phyloP scores from a whole-genome alignment of 768 basidiomycete genomes.

The Termitomyces sp. region DNA sequence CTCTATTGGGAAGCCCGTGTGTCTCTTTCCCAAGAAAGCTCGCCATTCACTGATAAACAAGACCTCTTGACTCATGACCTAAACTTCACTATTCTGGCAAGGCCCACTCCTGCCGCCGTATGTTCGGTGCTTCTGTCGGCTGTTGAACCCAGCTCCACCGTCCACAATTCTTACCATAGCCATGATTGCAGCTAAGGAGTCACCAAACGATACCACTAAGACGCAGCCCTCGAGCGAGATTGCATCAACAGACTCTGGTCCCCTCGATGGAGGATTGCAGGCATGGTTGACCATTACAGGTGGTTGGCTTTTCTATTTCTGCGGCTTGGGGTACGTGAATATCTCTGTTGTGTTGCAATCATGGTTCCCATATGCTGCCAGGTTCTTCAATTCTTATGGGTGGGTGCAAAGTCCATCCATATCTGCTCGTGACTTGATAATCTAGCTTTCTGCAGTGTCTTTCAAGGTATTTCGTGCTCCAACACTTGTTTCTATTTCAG shows the following conservation, averaged over 20 bases:
- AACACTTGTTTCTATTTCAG: background rate
- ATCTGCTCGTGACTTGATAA: background rate
- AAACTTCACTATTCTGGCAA: background rate
- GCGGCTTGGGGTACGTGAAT: constrained; percentile 16
- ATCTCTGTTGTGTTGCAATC: background rate
- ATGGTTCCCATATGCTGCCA: background rate
- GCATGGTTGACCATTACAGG: constrained; percentile 18
- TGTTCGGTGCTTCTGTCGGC: background rate
- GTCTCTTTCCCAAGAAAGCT: background rate
- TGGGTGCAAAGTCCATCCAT: background rate
- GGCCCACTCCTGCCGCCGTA: background rate
- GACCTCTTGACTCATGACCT: background rate
- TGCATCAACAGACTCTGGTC: background rate
- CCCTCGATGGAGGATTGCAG: constrained; percentile 12
- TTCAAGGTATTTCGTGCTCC: constrained; percentile 12
- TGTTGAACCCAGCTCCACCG: background rate
- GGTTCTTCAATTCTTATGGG: constrained; percentile 21
- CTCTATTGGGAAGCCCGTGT: background rate
- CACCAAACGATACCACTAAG: background rate
- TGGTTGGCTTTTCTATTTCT: constrained; percentile 19
- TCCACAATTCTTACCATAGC: background rate
- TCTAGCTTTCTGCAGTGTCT: constrained; percentile 9
- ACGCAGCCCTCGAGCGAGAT: background rate
- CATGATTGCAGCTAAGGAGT: background rate
- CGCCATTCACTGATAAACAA: background rate